Percentiles rank a stretch among this genome's conserved stretches.
These are phyloP conservation scores for Cynanchum wilfordii DNA, from an alignment of 257 asterid species.

Conservation along the genomic window DNA sequence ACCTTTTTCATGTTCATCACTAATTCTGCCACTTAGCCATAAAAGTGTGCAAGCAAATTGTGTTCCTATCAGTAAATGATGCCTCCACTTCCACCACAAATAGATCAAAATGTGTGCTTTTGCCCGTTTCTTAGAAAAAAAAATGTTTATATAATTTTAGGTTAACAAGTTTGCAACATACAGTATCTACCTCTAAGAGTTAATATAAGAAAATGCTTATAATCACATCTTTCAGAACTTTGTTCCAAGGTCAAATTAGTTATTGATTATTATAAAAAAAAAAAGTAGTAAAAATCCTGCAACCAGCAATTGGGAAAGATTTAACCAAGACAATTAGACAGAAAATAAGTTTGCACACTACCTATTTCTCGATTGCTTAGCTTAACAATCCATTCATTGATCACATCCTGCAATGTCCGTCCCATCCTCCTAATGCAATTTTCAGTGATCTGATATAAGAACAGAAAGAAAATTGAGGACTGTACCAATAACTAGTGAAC, in stretches of 20 bases:
- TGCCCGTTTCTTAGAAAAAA: too few relatives aligned
- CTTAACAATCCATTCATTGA: slow-evolving; percentile 68
- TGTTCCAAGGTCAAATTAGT: not conserved
- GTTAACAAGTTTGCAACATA: not conserved
- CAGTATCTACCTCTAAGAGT: not conserved
- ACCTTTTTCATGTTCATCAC: not conserved
- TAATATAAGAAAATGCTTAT: not conserved
- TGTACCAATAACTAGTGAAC: not conserved
- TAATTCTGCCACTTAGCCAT: not conserved
- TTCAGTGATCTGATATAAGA: slow-evolving; percentile 60
- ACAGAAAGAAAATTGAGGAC: not conserved
- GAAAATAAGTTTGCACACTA: slow-evolving; percentile 16
- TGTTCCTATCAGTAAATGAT: not conserved
- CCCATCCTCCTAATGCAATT: slow-evolving; percentile 74
- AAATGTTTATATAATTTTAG: not conserved
- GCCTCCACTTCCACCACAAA: not conserved
- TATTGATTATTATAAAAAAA: not conserved
- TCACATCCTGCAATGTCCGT: slow-evolving; percentile 71
- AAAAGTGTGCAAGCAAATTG: not conserved
- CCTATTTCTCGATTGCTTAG: slow-evolving; percentile 72
- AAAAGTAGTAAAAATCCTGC: not conserved
- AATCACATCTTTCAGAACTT: not conserved
- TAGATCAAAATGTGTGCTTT: not conserved
- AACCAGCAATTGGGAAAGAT: not conserved
- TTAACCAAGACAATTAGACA: not conserved